Evolutionary conservation across 805 yeast genomes (phyloP), one percentile per base, ranked within the genome.

Genomic region (Lipomyces yamanashiensis): DNA sequence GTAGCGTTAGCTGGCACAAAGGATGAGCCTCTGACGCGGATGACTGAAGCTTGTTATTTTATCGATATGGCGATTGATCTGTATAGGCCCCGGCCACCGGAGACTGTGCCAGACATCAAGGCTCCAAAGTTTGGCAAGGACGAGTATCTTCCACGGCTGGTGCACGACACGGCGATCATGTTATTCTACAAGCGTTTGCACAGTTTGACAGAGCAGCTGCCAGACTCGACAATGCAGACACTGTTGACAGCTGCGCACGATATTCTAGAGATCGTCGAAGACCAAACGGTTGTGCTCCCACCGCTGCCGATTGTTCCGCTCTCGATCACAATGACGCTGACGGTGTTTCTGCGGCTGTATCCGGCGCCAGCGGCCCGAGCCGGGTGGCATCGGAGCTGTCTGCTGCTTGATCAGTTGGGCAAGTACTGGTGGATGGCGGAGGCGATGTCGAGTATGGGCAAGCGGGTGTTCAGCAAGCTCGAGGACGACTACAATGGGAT

Each of bases 61-160:
- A 69, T 78, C 44, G 82, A 79, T 61, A 71, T 71, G 58, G 78
- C 78, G 58, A 68, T 78, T n/a, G 70, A 74, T 44, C 65, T 77
- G 50, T 78, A 77, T 69, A 75, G 79, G 50, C 81, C 81, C 3
- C 57, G 54, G 15, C 63, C 58, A 7, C 41, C 55, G 10, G 48
- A 51, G 21, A 39, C 50, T 10, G 41, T 63, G 34, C 55, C 58
- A 6, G 61, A 59, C 7, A 49, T 62, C 39, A 50, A 45, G 58
- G 48, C 51, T 51, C 41, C 59, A n/a, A 21, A 37, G 37, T 63
- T 63, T 21, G 12, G 47, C 2, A 44, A 47, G 41, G 55, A 59
- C 8, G 63, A 63, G 33, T 52, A 28, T n/a, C 50, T 64, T n/a
- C 62, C 65, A 15, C 62, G 67, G 45, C 43, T 64, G 36, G 45